Percentiles rank a stretch among this genome's conserved stretches.
phyloP scores from a whole-genome alignment of 208 protist species.

The Trypanosoma congolense region DNA sequence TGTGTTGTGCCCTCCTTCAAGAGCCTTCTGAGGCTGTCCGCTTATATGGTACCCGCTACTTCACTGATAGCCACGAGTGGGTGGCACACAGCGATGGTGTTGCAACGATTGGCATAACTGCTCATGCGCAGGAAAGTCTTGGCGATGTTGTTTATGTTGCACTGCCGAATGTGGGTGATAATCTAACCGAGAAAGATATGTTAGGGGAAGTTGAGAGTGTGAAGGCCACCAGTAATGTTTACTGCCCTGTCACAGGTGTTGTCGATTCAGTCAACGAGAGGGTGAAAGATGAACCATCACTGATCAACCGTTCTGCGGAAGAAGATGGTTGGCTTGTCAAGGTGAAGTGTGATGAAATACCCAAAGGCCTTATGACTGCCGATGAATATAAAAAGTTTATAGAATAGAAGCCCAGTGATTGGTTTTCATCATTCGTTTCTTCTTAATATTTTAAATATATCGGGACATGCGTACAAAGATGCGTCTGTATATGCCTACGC shows the following conservation, averaged over 20 bases:
- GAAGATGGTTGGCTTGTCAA: constrained; percentile 87
- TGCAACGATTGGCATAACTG: constrained; percentile 82
- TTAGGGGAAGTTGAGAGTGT: constrained; percentile 90
- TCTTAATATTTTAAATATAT: not conserved
- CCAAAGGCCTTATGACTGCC: constrained; percentile 71
- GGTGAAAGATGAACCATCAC: constrained; percentile 76
- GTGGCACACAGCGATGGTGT: constrained; percentile 51
- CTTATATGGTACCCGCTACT: constrained; percentile 67
- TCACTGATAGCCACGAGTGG: constrained; percentile 91
- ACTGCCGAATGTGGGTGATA: constrained; percentile 84
- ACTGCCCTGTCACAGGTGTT: constrained; percentile 80
- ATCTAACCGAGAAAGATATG: constrained; percentile 56
- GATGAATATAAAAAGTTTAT: constrained; percentile 87
- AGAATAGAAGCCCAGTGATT: constrained; percentile 47
- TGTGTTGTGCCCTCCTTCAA: constrained; percentile 24
- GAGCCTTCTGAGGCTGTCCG: constrained; percentile 36
- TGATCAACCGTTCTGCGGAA: constrained; percentile 86
- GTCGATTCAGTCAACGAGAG: constrained; percentile 81
- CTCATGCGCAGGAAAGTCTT: constrained; percentile 86
- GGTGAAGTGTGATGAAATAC: constrained; percentile 68
- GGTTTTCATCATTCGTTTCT: too few species aligned
- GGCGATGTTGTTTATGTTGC: constrained; percentile 90
- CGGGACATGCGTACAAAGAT: too few species aligned
- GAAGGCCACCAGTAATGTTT: constrained; percentile 89
- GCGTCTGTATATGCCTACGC: too few species aligned